A percentile compares a stretch with the other conserved stretches of the same genome.
These are phyloP conservation scores for Jatropha curcas DNA, from an alignment of 345 rosid genomes.

Conservation along the genomic window DNA sequence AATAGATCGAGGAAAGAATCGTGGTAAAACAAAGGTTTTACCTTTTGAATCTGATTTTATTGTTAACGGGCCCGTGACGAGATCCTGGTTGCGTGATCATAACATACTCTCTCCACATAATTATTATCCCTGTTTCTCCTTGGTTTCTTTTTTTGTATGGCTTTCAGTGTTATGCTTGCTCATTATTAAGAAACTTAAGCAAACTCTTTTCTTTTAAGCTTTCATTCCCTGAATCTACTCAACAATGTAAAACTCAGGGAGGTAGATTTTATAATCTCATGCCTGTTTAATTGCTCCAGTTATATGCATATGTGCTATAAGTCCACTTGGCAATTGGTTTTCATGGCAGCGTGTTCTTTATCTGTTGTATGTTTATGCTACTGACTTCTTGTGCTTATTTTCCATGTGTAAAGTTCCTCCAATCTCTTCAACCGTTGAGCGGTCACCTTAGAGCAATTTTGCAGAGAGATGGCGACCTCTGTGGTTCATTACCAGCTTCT, in stretches of 20 bases:
- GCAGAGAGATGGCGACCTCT: conserved; percentile 57
- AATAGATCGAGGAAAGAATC: no score
- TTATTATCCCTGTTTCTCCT: not conserved
- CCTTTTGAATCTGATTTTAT: no score
- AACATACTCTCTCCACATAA: no score
- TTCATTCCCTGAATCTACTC: not conserved
- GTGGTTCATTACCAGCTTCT: conserved; percentile 70
- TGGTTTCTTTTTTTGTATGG: not conserved
- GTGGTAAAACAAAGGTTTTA: no score
- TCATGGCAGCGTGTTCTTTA: not conserved
- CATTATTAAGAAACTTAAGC: not conserved
- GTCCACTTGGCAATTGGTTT: not conserved
- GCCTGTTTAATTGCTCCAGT: not conserved
- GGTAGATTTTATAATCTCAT: not conserved
- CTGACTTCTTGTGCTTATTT: conserved; percentile 9
- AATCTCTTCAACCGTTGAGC: conserved; percentile 63
- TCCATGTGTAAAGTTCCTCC: conserved; percentile 59
- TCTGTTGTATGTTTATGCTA: not conserved
- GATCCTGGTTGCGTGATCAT: no score
- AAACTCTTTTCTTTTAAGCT: not conserved
- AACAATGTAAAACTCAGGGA: not conserved
- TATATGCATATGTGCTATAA: not conserved
- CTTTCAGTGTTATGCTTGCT: not conserved
- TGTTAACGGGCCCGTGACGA: no score
- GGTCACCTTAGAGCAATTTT: conserved; percentile 81